Evolutionary conservation across 129 eudicot species (phyloP), one percentile per base, ranked within the genome.

Genomic region (Escallonia rubra): DNA sequence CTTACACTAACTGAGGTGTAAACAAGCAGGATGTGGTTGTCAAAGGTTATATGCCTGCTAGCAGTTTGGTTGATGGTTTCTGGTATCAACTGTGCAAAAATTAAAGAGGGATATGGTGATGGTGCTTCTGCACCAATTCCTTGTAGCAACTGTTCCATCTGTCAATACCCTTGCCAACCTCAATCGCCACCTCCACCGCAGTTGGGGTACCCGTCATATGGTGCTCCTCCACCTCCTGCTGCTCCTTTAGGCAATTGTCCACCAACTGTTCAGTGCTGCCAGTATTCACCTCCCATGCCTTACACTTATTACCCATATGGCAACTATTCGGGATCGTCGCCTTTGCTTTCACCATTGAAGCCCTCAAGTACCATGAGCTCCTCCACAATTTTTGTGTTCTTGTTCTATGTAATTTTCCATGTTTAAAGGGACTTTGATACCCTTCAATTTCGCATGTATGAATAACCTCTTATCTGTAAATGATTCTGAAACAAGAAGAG

Each of bases 251-350:
- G 2, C 3, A 73, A 64, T 12, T 74, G 86, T 64, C 90, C 90
- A 12, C 86, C 84, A 2, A 62, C 68, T 46, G 61, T 68, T 52
- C 64, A 51, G 54, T 83, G 85, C 73, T 79, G 78, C 75, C 80
- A 66, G 46, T 51, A 73, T 69, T 13, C 84, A 45, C 79, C 84
- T 3, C 81, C 84, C 15, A 71, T 57, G 68, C 86, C 90, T 55
- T 65, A 78, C 64, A 80, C 63, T 41, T 74, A 70, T 64, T 73
- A 77, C 66, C 74, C 63, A 43, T 58, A 74, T 61, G 73, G 73
- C 15, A 72, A 56, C 71, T 59, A 16, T 56, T 56, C 86, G 2
- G 64, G 71, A 40, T 53, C 75, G 59, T 57, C 71, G 9, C 65
- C 80, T 64, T 44, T 66, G 34, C 71, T 54, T 51, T 58, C 11